phyloP scores from a whole-genome alignment of 495 filamentous ascomycete species.

The Immersiella caudata region DNA sequence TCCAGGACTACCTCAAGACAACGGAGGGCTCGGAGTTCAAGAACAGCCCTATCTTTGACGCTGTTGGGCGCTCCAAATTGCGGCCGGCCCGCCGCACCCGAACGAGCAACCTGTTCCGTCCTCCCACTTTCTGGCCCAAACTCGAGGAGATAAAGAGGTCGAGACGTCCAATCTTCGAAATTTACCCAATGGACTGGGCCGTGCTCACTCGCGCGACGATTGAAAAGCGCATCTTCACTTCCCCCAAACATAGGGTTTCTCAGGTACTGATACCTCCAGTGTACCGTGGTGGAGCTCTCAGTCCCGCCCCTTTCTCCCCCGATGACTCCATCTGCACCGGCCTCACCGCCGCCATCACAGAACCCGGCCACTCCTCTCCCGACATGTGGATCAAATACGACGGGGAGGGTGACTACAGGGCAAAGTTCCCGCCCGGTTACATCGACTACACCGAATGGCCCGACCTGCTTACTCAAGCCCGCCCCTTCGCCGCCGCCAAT shows the following conservation, averaged over 20 bases:
- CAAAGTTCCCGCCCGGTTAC: conserved; percentile 23
- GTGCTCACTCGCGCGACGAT: neutral
- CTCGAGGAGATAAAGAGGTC: neutral
- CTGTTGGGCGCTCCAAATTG: conserved; percentile 37
- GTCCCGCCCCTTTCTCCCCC: conserved; percentile 32
- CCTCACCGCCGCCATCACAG: conserved; percentile 41
- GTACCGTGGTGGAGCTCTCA: conserved; percentile 49
- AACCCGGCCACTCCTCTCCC: conserved; percentile 39
- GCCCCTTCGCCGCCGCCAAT: conserved; percentile 33
- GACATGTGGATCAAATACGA: conserved; percentile 51
- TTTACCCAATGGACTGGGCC: neutral
- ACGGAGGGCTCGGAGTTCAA: conserved; percentile 37
- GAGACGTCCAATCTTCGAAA: neutral
- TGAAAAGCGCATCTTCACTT: neutral
- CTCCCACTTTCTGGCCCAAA: conserved; percentile 18
- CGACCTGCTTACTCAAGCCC: conserved; percentile 33
- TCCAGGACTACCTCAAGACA: conserved; percentile 37
- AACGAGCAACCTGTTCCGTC: conserved; percentile 34
- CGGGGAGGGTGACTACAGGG: conserved; percentile 18
- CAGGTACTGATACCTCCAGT: conserved; percentile 32
- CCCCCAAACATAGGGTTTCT: neutral
- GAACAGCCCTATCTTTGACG: conserved; percentile 43
- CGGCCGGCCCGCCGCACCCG: conserved; percentile 38
- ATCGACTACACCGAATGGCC: conserved; percentile 38
- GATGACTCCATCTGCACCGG: conserved; percentile 35